These are phyloP conservation scores for Trypanosoma avium DNA, from an alignment of 208 protist genomes.

Conservation along the genomic window DNA sequence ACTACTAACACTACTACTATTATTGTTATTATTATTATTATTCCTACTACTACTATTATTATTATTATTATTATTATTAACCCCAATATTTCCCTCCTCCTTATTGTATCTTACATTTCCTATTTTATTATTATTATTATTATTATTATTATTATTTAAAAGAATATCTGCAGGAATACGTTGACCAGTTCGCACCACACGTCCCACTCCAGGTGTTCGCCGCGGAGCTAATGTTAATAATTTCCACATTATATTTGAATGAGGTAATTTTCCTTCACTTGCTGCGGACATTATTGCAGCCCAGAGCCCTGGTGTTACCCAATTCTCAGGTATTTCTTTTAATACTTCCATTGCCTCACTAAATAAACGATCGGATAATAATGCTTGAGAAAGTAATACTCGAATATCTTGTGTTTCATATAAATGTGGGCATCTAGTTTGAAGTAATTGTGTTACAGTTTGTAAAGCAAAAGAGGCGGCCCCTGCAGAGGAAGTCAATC, in stretches of 20 bases:
- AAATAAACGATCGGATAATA: conserved; percentile 43
- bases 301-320: conserved; percentile 66
- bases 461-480: conserved; percentile 31
- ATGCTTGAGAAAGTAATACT: conserved; percentile 49
- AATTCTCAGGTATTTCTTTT: conserved; percentile 36
- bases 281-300: conserved; percentile 44
- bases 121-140: too few relatives aligned
- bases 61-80: not conserved
- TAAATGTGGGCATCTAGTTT: conserved; percentile 26
- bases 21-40: not conserved
- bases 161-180: conserved; percentile 6
- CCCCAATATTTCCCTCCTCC: not conserved
- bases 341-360: conserved; percentile 45
- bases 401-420: conserved; percentile 44
- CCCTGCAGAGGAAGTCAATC: conserved; percentile 25
- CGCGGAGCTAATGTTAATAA: conserved; percentile 33
- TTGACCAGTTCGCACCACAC: conserved; percentile 21
- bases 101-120: too few relatives aligned
- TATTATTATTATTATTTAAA: not conserved
- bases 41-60: not conserved
- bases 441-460: conserved; percentile 20
- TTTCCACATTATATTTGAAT: conserved; percentile 63
- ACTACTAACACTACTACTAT: not conserved
- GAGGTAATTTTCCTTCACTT: conserved; percentile 50
- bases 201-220: conserved; percentile 2